These are phyloP conservation scores for Omphalotus guepiniiformis DNA, from an alignment of 768 basidiomycete species.

Conservation along the genomic window DNA sequence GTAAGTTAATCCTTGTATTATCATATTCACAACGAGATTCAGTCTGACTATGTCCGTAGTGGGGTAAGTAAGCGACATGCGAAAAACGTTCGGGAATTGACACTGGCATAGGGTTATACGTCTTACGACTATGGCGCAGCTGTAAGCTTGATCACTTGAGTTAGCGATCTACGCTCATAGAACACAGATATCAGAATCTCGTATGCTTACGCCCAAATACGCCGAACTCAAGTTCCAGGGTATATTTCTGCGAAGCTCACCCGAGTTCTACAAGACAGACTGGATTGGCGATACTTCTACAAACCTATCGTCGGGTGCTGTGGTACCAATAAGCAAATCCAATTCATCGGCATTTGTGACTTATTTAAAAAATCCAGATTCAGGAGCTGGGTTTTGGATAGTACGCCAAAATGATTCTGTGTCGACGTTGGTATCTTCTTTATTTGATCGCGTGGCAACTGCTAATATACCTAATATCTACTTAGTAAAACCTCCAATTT, in stretches of 20 bases:
- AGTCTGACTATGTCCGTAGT: background rate
- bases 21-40: background rate
- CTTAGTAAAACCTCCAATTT: constrained; percentile 47
- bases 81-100: background rate
- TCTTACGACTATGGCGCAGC: constrained; percentile 83
- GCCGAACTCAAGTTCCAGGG: constrained; percentile 76
- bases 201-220: constrained; percentile 66
- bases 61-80: constrained; percentile 2
- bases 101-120: constrained; percentile 16
- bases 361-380: constrained; percentile 64
- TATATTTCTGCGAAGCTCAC: constrained; percentile 74
- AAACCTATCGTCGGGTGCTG: constrained; percentile 28
- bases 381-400: constrained; percentile 62
- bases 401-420: constrained; percentile 64
- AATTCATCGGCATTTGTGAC: constrained; percentile 53
- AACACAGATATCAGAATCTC: constrained; percentile 66
- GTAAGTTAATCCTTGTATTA: constrained; percentile 49
- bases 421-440: constrained; percentile 46
- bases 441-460: background rate
- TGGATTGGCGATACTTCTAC: constrained; percentile 61
- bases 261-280: constrained; percentile 77
- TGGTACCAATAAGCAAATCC: too few relatives aligned
- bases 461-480: background rate
- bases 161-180: too few relatives aligned
- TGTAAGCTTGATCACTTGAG: constrained; percentile 20